Evolutionary conservation across 2,329 filamentous ascomycete genomes (phyloP), one percentile per base, ranked within the genome.

Genomic region (Bimuria novae-zelandiae): DNA sequence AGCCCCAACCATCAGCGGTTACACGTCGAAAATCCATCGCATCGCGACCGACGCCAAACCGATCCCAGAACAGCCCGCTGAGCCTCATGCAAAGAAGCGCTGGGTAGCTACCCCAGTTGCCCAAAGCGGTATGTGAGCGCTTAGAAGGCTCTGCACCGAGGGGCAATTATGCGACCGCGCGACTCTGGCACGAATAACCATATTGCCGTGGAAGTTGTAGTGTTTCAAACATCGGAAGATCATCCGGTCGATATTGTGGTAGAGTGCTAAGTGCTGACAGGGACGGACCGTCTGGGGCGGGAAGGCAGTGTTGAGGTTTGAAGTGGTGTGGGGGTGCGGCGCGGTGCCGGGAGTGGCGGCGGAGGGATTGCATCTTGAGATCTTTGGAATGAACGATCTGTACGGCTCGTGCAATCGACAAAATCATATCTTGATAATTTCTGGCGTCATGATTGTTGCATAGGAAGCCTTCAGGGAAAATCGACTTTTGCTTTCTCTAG

Each of bases 21-120:
- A 41, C 42, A 37, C 4, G 30, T 16, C 19, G 8, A 17, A 36
- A 27, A 17, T 36, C 29, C 19, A 37, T 44, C 32, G 39, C 12
- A 51, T n/a, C 4, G 17, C 36, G n/a, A 8, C 30, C 23, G 21
- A 11, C 14, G 14, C 33, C 19, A 12, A 30, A 25, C 32, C 29
- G 14, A 44, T 37, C 39, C 8, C 32, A 33, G 21, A 19, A 27
- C 29, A 21, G 1, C n/a, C 23, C 19, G 45, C 40, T 45, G 40
- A 48, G 46, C 30, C 39, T 49, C 32, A 45, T 49, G 44, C 40
- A 40, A 33, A 40, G 22, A 49, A 54, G 45, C 51, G 51, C 45
- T 42, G 39, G 43, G 44, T 33, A 53, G 45, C 23, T 32, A 7
- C 14, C n/a, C 23, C 23, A 27, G 42, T 39, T 39, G 36, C 23